Percentiles rank a stretch among this genome's conserved stretches.
These are phyloP conservation scores for Hyaloraphidium curvatum DNA, from an alignment of 192 early-diverging fungal species.

Conservation along the genomic window DNA sequence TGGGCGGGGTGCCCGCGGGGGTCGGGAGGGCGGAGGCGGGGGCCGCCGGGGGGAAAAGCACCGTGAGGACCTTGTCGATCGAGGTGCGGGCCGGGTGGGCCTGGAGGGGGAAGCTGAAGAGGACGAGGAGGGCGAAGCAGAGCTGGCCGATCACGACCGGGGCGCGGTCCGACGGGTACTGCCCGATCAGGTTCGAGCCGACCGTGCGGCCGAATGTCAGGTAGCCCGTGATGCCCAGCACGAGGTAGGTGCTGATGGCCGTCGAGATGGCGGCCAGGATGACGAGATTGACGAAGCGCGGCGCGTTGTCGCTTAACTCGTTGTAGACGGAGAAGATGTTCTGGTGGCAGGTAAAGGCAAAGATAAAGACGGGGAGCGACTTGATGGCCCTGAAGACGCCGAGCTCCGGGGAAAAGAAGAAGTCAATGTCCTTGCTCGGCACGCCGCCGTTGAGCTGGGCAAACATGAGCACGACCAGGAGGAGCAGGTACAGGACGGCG, in stretches of 20 bases:
- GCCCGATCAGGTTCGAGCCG: slow-evolving; percentile 58
- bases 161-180: slow-evolving; percentile 35
- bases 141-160: slow-evolving; percentile 70
- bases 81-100: slow-evolving; percentile 76
- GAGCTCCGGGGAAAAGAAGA: too few species aligned
- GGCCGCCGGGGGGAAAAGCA: slow-evolving; percentile 14
- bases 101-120: slow-evolving; percentile 87
- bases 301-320: slow-evolving; percentile 71
- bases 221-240: slow-evolving; percentile 80
- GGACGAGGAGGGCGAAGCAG: slow-evolving; percentile 69
- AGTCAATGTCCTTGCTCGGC: too few species aligned
- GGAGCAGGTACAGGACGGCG: slow-evolving; percentile 66
- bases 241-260: slow-evolving; percentile 56
- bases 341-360: slow-evolving; percentile 98
- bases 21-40: slow-evolving; percentile 1
- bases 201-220: slow-evolving; percentile 74
- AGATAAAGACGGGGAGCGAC: slow-evolving; percentile 91
- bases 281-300: slow-evolving; percentile 40
- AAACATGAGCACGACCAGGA: slow-evolving; percentile 67
- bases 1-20: not conserved
- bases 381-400: too few species aligned
- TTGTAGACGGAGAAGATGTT: slow-evolving; percentile 96
- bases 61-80: slow-evolving; percentile 63
- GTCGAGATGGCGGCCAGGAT: slow-evolving; percentile 57
- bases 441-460: too few species aligned